Evolutionary conservation across 2,329 filamentous ascomycete species (phyloP).

Genomic region (Penicillium sp.): DNA sequence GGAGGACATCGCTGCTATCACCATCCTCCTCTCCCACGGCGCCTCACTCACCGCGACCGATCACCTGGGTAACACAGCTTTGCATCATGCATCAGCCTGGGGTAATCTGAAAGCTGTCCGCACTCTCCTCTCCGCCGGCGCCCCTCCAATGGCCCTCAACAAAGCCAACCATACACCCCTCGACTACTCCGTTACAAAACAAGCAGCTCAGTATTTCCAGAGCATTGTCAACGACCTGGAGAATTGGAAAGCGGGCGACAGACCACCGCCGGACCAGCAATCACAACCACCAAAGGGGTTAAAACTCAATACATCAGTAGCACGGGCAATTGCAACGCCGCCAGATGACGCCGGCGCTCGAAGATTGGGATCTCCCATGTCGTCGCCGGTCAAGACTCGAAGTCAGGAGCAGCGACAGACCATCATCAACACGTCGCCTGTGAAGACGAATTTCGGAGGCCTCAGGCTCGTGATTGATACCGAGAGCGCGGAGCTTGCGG

Average conservation of each 20-base stretch:
- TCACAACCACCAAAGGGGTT: background rate
- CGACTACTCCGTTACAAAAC: constrained; percentile 76
- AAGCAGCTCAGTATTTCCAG: constrained; percentile 81
- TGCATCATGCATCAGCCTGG: constrained; percentile 81
- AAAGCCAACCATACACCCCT: constrained; percentile 76
- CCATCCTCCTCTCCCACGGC: constrained; percentile 23
- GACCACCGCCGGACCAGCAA: background rate
- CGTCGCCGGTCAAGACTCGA: constrained; percentile 7
- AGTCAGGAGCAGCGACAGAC: constrained; percentile 2
- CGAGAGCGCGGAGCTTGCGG: constrained; percentile 8
- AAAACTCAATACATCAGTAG: constrained; percentile 13
- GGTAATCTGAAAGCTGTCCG: constrained; percentile 74
- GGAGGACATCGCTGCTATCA: constrained; percentile 26
- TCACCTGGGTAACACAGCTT: constrained; percentile 73
- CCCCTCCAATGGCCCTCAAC: constrained; percentile 69
- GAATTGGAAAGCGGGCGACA: constrained; percentile 51
- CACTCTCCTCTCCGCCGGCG: constrained; percentile 72
- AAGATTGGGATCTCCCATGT: constrained; percentile 8
- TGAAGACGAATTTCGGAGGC: constrained; percentile 9
- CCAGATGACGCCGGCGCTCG: constrained; percentile 3
- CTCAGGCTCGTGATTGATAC: constrained; percentile 14
- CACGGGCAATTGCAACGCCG: constrained; percentile 3
- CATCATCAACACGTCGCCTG: constrained; percentile 2
- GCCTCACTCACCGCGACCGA: constrained; percentile 58
- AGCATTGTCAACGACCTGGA: constrained; percentile 69